phyloP scores from a whole-genome alignment of 2,329 filamentous ascomycete species.

The Penicillium glabrum region DNA sequence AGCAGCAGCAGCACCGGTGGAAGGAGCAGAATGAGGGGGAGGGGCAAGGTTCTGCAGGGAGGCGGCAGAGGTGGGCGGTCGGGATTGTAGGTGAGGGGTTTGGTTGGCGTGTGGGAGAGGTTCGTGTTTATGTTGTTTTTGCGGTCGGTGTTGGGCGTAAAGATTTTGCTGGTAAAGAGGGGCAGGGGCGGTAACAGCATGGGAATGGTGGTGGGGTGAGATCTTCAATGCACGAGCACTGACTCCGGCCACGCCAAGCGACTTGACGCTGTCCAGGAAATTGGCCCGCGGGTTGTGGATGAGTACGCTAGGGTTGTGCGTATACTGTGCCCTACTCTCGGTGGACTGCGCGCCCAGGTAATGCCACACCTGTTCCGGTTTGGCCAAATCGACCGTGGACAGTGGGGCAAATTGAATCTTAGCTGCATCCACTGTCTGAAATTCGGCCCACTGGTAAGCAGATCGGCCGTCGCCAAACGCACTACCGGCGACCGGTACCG shows the following conservation, averaged over 20 bases:
- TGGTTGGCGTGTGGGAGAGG: conserved; percentile 14
- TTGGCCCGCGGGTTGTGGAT: conserved; percentile 50
- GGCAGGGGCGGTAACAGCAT: conserved; percentile 26
- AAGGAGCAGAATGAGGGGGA: conserved; percentile 31
- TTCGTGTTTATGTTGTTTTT: conserved; percentile 13
- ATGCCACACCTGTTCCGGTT: conserved; percentile 78
- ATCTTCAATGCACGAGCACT: conserved; percentile 28
- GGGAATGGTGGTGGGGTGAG: conserved; percentile 26
- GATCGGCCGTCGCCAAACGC: conserved; percentile 59
- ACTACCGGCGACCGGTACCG: conserved; percentile 65
- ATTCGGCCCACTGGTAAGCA: conserved; percentile 74
- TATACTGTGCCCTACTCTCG: conserved; percentile 87
- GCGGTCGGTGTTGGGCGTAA: conserved; percentile 20
- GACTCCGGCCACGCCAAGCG: conserved; percentile 32
- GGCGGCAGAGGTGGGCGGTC: conserved; percentile 34
- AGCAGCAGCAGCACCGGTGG: conserved; percentile 35
- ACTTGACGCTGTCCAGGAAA: conserved; percentile 51
- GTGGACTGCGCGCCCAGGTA: conserved; percentile 86
- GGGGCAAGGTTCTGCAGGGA: conserved; percentile 35
- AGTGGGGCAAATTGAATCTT: conserved; percentile 59
- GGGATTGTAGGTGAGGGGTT: conserved; percentile 22
- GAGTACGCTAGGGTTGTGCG: conserved; percentile 65
- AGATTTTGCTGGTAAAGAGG: conserved; percentile 27
- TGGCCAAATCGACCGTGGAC: conserved; percentile 69
- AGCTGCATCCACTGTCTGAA: conserved; percentile 60